phyloP scores from a whole-genome alignment of 768 basidiomycete species.

The Phaeolepiota aurea region DNA sequence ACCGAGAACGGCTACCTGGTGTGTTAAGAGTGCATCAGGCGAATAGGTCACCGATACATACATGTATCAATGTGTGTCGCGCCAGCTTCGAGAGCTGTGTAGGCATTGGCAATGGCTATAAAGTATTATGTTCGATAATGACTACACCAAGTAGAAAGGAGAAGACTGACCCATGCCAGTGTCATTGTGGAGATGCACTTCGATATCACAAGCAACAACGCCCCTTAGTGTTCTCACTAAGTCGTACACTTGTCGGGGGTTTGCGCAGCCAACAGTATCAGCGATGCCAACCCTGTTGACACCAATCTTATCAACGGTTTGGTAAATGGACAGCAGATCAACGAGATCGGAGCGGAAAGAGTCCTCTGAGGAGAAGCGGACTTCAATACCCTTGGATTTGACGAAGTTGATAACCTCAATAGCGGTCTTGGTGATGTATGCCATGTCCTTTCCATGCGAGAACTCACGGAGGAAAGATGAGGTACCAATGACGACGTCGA shows the following conservation, averaged over 20 bases:
- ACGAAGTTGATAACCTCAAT: conserved; percentile 99
- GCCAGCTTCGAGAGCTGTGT: conserved; percentile 95
- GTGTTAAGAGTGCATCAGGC: conserved; percentile 5
- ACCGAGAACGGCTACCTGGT: conserved; percentile 74
- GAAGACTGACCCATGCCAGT: conserved; percentile 80
- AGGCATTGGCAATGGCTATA: conserved; percentile 96
- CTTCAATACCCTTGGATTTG: conserved; percentile 99
- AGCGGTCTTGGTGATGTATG: conserved; percentile 98
- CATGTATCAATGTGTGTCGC: conserved; percentile 99
- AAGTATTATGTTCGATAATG: background rate
- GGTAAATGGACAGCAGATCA: conserved; percentile 97
- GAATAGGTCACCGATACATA: conserved; percentile 22
- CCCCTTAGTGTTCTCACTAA: conserved; percentile 93
- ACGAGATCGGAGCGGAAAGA: conserved; percentile 99
- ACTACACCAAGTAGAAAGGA: background rate
- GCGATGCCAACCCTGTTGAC: conserved; percentile 99
- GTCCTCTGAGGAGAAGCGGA: conserved; percentile 99
- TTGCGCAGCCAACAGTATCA: conserved; percentile 98
- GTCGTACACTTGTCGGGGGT: conserved; percentile 97
- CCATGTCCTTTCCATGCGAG: conserved; percentile 99
- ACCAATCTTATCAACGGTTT: conserved; percentile 98
- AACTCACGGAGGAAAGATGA: conserved; percentile 99
- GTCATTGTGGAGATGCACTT: conserved; percentile 97
- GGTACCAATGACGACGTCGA: conserved; percentile 98
- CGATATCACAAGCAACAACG: conserved; percentile 96